Evolutionary conservation across 106 monocot species (phyloP).

Genomic region (Acanthochlamys bracteata): DNA sequence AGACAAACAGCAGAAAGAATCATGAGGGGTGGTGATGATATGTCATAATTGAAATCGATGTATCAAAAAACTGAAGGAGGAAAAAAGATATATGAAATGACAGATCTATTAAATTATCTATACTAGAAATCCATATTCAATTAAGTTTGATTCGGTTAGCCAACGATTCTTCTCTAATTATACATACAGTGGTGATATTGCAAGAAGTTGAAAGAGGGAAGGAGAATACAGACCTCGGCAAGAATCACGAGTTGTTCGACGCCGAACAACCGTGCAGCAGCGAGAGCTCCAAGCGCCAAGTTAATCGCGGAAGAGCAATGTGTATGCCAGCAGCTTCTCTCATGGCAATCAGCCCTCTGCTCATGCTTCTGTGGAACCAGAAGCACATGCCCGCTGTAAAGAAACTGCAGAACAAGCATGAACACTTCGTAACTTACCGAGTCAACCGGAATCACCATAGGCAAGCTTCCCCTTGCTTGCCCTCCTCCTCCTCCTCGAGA

Average conservation of each 20-base stretch:
- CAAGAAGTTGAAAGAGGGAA: not conserved
- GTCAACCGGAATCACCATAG: constrained; percentile 63
- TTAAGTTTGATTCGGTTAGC: not conserved
- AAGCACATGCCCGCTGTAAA: constrained; percentile 89
- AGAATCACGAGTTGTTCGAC: constrained; percentile 83
- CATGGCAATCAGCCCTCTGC: constrained; percentile 55
- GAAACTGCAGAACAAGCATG: constrained; percentile 62
- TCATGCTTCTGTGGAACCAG: constrained; percentile 90
- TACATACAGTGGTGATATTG: not conserved
- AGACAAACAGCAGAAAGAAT: no score
- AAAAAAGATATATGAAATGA: not conserved
- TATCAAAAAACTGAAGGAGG: not conserved
- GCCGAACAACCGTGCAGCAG: constrained; percentile 81
- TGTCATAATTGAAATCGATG: no score
- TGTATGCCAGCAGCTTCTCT: constrained; percentile 87
- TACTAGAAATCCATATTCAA: not conserved
- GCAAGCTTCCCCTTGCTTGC: not conserved
- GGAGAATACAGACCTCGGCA: constrained; percentile 36
- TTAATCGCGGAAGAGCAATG: constrained; percentile 89
- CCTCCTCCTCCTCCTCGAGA: not conserved
- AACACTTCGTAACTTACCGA: constrained; percentile 87
- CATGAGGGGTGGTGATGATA: no score
- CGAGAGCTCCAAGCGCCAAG: constrained; percentile 81
- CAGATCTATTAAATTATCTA: no score
- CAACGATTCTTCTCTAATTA: not conserved